phyloP scores from a whole-genome alignment of 495 filamentous ascomycete genomes.

The Aspergillus conjunctus region DNA sequence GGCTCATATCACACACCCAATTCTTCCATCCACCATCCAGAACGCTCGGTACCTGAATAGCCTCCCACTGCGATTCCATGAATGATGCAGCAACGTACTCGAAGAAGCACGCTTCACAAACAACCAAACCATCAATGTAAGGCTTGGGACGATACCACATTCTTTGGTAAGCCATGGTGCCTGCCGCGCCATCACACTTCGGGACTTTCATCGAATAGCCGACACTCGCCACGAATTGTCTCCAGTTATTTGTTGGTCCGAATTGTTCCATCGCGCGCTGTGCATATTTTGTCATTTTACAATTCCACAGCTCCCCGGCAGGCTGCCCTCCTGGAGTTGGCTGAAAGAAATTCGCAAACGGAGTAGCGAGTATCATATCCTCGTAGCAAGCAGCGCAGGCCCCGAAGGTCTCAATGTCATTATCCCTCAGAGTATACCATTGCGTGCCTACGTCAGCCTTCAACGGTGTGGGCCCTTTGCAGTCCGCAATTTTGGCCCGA shows the following conservation, averaged over 20 bases:
- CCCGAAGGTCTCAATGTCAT: not conserved
- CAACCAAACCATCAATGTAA: not conserved
- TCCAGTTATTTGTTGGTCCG: not conserved
- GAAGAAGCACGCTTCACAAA: conserved; percentile 4
- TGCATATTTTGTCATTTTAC: not conserved
- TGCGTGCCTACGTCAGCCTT: not conserved
- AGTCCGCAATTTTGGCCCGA: not conserved
- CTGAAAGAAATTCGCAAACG: not conserved
- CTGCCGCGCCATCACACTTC: not conserved
- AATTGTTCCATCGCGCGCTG: not conserved
- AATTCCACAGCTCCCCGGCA: not conserved
- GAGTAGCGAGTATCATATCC: not conserved
- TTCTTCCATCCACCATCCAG: not conserved
- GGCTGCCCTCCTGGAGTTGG: not conserved
- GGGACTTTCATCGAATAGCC: not conserved
- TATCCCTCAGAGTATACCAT: not conserved
- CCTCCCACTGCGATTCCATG: not conserved
- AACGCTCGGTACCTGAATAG: not conserved
- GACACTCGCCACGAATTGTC: not conserved
- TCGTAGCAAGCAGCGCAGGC: conserved; percentile 6
- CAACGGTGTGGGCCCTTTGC: not conserved
- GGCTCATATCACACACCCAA: conserved; percentile 5
- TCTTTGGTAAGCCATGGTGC: not conserved
- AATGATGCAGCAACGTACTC: not conserved
- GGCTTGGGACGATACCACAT: conserved; percentile 1